Evolutionary conservation across 129 eudicot species (phyloP).

Genomic region (Daucus carota): DH1_v3.0 NC_030382.2:14649501-14650000

Average conservation of each 20-base stretch:
- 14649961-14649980: too few species aligned
- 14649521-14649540: slow-evolving; percentile 55
- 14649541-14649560: slow-evolving; percentile 29
- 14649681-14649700: not conserved
- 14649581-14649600: slow-evolving; percentile 13
- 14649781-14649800: too few species aligned
- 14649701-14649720: not conserved
- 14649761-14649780: too few species aligned
- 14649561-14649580: slow-evolving; percentile 18
- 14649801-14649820: too few species aligned
- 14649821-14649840: too few species aligned
- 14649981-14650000: too few species aligned
- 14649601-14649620: not conserved
- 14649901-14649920: too few species aligned
- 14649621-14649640: not conserved
- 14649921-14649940: too few species aligned
- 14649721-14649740: not conserved
- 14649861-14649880: too few species aligned
- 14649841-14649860: too few species aligned
- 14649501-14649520: slow-evolving; percentile 52
- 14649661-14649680: not conserved
- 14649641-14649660: not conserved
- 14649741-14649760: not conserved
- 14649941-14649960: too few species aligned
- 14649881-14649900: too few species aligned